Conservation (phyloP, 1,284 basidiomycete genomes). For the Malassezia cuniculi region DNA sequence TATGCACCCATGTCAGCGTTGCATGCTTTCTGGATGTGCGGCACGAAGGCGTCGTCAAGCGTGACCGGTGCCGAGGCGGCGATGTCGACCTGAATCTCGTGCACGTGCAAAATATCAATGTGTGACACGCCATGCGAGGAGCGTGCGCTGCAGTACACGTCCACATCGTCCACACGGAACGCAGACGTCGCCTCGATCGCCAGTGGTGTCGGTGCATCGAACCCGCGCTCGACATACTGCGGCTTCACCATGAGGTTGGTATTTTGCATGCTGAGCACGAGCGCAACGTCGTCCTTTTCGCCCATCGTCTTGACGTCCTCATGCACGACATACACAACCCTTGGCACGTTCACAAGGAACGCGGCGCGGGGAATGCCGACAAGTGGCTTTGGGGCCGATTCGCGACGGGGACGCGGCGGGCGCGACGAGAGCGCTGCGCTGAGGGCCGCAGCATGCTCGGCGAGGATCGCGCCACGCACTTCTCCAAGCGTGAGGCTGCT, state of each 20-base stretch:
- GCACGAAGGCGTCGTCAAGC: slow-evolving; percentile 1
- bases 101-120: slow-evolving; percentile 7
- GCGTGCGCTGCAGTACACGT: slow-evolving; percentile 3
- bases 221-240: no score
- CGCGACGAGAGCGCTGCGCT: not conserved
- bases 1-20: not conserved
- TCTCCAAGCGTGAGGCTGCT: slow-evolving; percentile 20
- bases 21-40: not conserved
- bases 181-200: no score
- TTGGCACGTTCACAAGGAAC: slow-evolving; percentile 12
- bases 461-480: slow-evolving; percentile 19
- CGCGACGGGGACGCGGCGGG: not conserved
- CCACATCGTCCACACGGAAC: slow-evolving; percentile 4
- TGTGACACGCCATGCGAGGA: not conserved
- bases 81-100: not conserved
- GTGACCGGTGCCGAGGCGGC: not conserved
- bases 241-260: no score
- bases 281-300: no score
- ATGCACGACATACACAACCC: slow-evolving; percentile 3
- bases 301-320: no score
- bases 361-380: slow-evolving; percentile 9
- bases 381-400: slow-evolving; percentile 1
- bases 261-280: no score
- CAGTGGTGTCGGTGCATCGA: no score
- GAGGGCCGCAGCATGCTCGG: slow-evolving; percentile 13